Percentiles rank a stretch among this genome's conserved stretches.
These are phyloP conservation scores for Arxiozyma slooffiae DNA, from an alignment of 1,139 yeast genomes.

Conservation along the genomic window DNA sequence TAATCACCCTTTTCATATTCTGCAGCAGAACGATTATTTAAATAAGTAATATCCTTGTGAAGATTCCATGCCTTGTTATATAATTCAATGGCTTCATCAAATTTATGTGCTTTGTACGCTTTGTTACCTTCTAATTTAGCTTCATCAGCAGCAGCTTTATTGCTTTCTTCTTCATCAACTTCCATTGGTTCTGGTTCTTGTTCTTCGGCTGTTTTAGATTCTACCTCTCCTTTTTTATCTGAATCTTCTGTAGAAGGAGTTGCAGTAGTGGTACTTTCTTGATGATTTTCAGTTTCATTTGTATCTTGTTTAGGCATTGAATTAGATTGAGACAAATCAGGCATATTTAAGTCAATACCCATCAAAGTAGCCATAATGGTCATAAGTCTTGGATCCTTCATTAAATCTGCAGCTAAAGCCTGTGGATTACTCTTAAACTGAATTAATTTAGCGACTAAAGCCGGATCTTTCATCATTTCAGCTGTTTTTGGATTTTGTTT, in stretches of 20 bases:
- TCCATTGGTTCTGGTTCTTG: conserved; percentile 31
- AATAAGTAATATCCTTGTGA: conserved; percentile 76
- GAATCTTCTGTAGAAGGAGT: neutral
- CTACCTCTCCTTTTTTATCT: conserved; percentile 9
- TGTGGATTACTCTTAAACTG: conserved; percentile 66
- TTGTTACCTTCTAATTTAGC: conserved; percentile 81
- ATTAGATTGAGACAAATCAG: conserved; percentile 21
- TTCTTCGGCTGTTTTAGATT: conserved; percentile 19
- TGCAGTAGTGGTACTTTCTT: conserved; percentile 9
- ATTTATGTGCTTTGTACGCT: conserved; percentile 75
- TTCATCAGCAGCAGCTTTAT: conserved; percentile 56
- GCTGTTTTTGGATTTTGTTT: conserved; percentile 80
- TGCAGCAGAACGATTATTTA: conserved; percentile 96
- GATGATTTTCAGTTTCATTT: conserved; percentile 20
- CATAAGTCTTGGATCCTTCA: conserved; percentile 80
- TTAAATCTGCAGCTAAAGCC: conserved; percentile 50
- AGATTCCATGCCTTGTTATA: conserved; percentile 84
- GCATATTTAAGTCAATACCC: conserved; percentile 65
- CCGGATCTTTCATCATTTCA: conserved; percentile 79
- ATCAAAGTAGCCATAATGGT: conserved; percentile 75
- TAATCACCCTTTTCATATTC: conserved; percentile 92
- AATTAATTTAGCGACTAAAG: conserved; percentile 61
- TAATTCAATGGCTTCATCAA: conserved; percentile 82
- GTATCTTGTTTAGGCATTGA: conserved; percentile 27
- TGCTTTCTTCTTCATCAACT: conserved; percentile 30